phyloP scores from a whole-genome alignment of 495 filamentous ascomycete species.

The Podospora bellae-mahoneyi region DNA sequence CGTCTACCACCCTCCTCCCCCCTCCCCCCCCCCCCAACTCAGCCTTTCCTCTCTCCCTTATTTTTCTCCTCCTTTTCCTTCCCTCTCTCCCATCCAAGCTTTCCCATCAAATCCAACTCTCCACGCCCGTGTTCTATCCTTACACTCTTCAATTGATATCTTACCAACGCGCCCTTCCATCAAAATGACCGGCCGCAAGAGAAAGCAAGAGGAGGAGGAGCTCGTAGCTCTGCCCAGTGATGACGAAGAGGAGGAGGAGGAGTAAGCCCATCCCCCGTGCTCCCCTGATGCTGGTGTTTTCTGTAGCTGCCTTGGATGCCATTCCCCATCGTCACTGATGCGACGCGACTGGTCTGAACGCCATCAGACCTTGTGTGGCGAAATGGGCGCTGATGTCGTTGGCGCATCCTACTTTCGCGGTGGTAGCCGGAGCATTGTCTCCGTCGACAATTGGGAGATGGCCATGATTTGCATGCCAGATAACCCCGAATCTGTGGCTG shows the following conservation, averaged over 20 bases:
- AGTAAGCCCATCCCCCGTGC: slow-evolving; percentile 38
- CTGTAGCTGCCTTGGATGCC: slow-evolving; percentile 11
- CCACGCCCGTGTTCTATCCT: slow-evolving; percentile 14
- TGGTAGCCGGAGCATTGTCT: neutral
- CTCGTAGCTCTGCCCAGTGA: slow-evolving; percentile 51
- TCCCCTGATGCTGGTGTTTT: slow-evolving; percentile 15
- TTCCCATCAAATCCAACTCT: slow-evolving; percentile 26
- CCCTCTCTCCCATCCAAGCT: slow-evolving; percentile 15
- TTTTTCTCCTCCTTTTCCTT: slow-evolving; percentile 26
- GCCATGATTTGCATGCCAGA: neutral
- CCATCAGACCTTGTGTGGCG: slow-evolving; percentile 16
- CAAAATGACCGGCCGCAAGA: slow-evolving; percentile 46
- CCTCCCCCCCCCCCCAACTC: slow-evolving; percentile 23
- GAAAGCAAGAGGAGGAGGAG: slow-evolving; percentile 53
- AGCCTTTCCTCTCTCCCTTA: slow-evolving; percentile 32
- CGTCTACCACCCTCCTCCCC: slow-evolving; percentile 30
- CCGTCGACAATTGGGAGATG: neutral
- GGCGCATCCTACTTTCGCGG: neutral
- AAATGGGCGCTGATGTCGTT: slow-evolving; percentile 13
- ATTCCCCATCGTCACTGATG: slow-evolving; percentile 14
- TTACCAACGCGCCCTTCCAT: slow-evolving; percentile 17
- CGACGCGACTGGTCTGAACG: slow-evolving; percentile 24
- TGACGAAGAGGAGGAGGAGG: slow-evolving; percentile 49
- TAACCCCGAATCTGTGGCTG: neutral
- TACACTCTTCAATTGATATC: slow-evolving; percentile 17